Evolutionary conservation across 2,329 filamentous ascomycete species (phyloP), one percentile per base, ranked within the genome.

Genomic region (Lachnellula cervina): DNA sequence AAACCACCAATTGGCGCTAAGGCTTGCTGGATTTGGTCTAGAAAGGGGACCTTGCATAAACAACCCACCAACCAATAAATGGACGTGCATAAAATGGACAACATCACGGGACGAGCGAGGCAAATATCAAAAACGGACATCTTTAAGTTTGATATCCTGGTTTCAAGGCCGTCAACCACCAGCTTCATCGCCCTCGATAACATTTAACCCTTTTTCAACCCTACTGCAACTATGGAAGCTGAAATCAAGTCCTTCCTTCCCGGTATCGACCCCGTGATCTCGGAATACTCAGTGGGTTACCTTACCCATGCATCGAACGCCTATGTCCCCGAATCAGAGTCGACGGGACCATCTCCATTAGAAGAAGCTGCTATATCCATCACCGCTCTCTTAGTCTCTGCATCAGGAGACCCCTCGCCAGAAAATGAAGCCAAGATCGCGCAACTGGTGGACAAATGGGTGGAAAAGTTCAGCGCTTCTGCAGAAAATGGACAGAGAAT

Each of bases 241-340:
- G 89, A 96, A 76, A 90, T 96, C 70, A 88, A 87, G 76, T 79
- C 87, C 59, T 83, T 90, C 64, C 83, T 96, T 64, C 91, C 91
- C 59, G 87, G 88, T 69, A 89, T 97, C 65, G 92, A 97, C 74
- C 89, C 88, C 57, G 81, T 96, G 60, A 79, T 97, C 64, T 92
- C 90, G 49, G 89, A 96, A 74, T 97, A 96, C 74, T 94, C 91
- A 44, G 89, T 90, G 62, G 94, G 94, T 56, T 99, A 97, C 71
- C 80, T 99, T 65, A 91, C 86, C 68, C 93, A 99, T 79, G 94
- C 94, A 49, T 94, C 92, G 48, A 92, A 87, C 62, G 80, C 88
- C 51, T 96, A 89, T 79, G 79, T 84, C 58, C 83, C 86, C 51
- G 91, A 95, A 61, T 79, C 81, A 51, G 90, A 95, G 61, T 69